Evolutionary conservation across 306 rosid species (phyloP).

Genomic region (Prunus padus): DNA sequence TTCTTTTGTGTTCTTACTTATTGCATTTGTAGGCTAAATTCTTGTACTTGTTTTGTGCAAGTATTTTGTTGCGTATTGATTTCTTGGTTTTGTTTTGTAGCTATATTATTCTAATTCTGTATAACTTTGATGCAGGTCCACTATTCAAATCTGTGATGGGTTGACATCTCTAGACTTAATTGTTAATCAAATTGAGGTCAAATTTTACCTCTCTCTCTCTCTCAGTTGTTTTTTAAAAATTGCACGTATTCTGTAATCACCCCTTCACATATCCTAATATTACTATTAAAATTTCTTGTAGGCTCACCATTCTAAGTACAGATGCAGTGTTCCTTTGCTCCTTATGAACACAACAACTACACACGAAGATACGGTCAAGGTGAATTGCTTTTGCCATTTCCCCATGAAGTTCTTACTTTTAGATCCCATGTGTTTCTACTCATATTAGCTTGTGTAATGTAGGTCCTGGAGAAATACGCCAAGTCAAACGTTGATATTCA

Average conservation of each 20-base stretch:
- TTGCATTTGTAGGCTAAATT: neutral
- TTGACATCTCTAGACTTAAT: slow-evolving; percentile 52
- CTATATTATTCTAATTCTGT: slow-evolving; percentile 3
- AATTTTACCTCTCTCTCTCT: neutral
- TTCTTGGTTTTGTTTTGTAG: slow-evolving; percentile 2
- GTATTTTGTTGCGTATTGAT: neutral
- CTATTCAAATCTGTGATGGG: slow-evolving; percentile 47
- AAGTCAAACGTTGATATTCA: slow-evolving; percentile 44
- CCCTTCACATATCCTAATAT: slow-evolving; percentile 9
- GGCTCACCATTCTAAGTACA: slow-evolving; percentile 56
- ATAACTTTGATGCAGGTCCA: slow-evolving; percentile 40
- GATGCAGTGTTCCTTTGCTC: slow-evolving; percentile 59
- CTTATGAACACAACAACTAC: slow-evolving; percentile 46
- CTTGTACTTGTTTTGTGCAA: neutral
- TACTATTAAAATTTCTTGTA: slow-evolving; percentile 31
- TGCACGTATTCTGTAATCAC: slow-evolving; percentile 1
- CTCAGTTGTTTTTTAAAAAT: neutral
- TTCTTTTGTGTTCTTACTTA: neutral
- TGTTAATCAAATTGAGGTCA: slow-evolving; percentile 66
- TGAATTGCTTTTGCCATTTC: slow-evolving; percentile 30
- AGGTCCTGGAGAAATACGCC: slow-evolving; percentile 55
- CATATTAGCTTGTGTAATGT: slow-evolving; percentile 23
- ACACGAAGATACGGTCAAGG: slow-evolving; percentile 55
- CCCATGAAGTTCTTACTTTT: slow-evolving; percentile 17
- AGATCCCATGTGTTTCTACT: slow-evolving; percentile 24